Conservation (phyloP, 2,329 filamentous ascomycete genomes). For the Fusarium phyllophilum region DNA sequence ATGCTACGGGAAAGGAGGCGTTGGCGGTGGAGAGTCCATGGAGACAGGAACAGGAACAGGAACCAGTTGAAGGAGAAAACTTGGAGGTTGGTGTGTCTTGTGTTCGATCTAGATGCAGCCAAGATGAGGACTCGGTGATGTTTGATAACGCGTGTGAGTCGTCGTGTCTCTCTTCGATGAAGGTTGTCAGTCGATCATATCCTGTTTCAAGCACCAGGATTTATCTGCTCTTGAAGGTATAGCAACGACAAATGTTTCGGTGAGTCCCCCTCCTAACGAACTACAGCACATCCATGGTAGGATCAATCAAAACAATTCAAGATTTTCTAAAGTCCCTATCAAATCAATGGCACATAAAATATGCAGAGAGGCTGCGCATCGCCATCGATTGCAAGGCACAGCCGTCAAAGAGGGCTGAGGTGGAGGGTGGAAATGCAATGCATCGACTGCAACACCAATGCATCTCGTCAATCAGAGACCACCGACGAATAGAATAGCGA, state of each 20-base stretch:
- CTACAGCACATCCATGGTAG: neutral
- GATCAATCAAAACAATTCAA: neutral
- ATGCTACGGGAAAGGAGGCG: slow-evolving; percentile 19
- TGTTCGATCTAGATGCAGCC: neutral
- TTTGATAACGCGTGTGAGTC: neutral
- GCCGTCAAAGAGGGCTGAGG: slow-evolving; percentile 44
- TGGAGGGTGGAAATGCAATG: slow-evolving; percentile 42
- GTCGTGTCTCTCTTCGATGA: slow-evolving; percentile 1
- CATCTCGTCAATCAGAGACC: slow-evolving; percentile 10
- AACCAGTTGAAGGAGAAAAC: slow-evolving; percentile 15
- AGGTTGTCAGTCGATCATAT: slow-evolving; percentile 10
- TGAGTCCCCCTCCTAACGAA: slow-evolving; percentile 1
- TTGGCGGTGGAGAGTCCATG: slow-evolving; percentile 7
- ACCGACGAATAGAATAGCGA: slow-evolving; percentile 10
- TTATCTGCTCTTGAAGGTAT: slow-evolving; percentile 11
- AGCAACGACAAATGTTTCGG: neutral
- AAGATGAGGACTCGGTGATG: neutral
- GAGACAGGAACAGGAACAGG: slow-evolving; percentile 7
- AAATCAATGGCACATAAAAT: neutral
- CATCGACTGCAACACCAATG: slow-evolving; percentile 25
- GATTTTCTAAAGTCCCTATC: neutral
- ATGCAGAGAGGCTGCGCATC: slow-evolving; percentile 37
- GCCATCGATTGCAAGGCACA: slow-evolving; percentile 41
- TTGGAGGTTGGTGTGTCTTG: slow-evolving; percentile 10
- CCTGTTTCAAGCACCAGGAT: neutral